Evolutionary conservation across 2,329 filamentous ascomycete genomes (phyloP).

Genomic region (Colletotrichum horii): DNA sequence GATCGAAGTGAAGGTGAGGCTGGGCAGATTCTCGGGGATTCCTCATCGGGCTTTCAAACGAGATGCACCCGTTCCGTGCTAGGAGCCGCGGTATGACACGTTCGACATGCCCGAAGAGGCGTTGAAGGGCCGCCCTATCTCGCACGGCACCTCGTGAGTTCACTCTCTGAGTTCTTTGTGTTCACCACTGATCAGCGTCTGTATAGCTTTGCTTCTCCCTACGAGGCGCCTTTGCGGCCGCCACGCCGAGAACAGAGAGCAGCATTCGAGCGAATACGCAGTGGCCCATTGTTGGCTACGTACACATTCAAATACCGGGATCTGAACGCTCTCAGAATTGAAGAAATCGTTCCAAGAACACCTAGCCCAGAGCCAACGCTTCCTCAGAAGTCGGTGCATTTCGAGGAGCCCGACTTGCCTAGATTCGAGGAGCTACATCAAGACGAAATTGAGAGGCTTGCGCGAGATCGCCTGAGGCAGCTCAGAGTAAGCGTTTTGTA

Average conservation of each 20-base stretch:
- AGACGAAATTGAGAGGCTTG: conserved; percentile 31
- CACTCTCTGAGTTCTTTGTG: background rate
- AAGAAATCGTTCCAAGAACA: conserved; percentile 33
- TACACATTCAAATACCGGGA: conserved; percentile 38
- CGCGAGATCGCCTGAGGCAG: conserved; percentile 31
- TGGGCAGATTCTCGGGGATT: background rate
- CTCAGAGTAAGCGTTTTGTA: conserved; percentile 24
- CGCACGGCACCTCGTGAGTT: conserved; percentile 35
- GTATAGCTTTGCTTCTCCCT: background rate
- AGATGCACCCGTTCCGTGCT: background rate
- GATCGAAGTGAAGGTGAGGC: conserved; percentile 29
- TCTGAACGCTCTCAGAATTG: conserved; percentile 33
- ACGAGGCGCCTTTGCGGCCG: background rate
- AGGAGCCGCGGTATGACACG: background rate
- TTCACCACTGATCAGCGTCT: background rate
- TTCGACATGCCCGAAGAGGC: conserved; percentile 36
- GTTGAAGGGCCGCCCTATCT: conserved; percentile 36
- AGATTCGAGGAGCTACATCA: conserved; percentile 24
- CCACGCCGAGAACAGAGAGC: background rate
- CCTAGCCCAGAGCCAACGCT: conserved; percentile 24
- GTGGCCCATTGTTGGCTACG: conserved; percentile 27
- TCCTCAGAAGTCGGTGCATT: background rate
- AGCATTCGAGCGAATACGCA: background rate
- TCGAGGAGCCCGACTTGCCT: background rate
- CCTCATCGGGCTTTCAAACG: background rate